Conservation (phyloP, 2,329 filamentous ascomycete species). For the Bipolaris gigantea region DNA sequence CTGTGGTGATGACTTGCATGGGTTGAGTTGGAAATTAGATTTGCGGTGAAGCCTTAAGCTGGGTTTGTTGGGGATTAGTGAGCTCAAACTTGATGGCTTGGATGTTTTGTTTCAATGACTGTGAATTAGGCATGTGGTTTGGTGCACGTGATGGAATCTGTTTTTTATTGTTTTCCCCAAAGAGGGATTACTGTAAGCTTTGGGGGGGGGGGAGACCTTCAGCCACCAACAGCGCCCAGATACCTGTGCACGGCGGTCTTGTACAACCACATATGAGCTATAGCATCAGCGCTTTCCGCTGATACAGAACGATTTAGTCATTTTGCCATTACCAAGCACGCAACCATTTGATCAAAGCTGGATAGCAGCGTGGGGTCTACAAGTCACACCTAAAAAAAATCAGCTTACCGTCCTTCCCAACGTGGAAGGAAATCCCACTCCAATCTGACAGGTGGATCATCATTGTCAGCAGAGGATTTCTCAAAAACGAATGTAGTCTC, state of each 20-base stretch:
- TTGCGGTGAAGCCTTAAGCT: background rate
- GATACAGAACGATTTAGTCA: background rate
- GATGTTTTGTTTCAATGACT: background rate
- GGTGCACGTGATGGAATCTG: background rate
- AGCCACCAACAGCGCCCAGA: background rate
- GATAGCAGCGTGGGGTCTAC: background rate
- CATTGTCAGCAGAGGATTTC: background rate
- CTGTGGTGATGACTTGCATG: too few relatives aligned
- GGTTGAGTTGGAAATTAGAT: constrained; percentile 3
- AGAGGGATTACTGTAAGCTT: background rate
- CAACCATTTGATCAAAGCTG: too few relatives aligned
- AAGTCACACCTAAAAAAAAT: too few relatives aligned
- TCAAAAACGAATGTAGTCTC: background rate
- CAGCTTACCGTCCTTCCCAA: background rate
- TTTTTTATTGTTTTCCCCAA: background rate
- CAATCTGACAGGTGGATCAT: background rate
- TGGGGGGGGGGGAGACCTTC: too few relatives aligned
- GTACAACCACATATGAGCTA: background rate
- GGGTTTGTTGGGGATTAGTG: background rate
- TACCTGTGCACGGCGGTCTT: background rate
- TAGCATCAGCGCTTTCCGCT: background rate
- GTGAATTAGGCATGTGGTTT: background rate
- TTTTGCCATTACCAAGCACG: background rate
- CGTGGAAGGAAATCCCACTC: background rate
- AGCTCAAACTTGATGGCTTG: too few relatives aligned